Conservation (phyloP, 2,329 filamentous ascomycete species). For the Fusarium sterilihyphosum region DNA sequence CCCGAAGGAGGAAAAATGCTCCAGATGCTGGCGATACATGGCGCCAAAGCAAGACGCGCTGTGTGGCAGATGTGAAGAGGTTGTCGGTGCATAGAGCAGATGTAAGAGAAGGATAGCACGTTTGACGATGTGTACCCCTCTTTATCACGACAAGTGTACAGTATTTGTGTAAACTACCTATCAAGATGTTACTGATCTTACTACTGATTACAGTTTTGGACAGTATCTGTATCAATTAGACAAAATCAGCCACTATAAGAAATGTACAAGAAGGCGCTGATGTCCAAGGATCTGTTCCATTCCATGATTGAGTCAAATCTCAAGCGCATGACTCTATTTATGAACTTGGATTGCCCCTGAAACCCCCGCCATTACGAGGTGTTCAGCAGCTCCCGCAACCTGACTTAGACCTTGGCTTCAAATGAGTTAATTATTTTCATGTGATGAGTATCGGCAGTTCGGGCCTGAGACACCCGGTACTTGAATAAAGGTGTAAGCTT, state of each 20-base stretch:
- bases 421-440: constrained; percentile 29
- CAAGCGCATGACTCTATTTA: constrained; percentile 27
- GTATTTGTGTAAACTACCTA: constrained; percentile 34
- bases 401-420: constrained; percentile 11
- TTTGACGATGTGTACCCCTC: constrained; percentile 22
- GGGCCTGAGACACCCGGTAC: constrained; percentile 26
- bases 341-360: constrained; percentile 22
- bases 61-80: constrained; percentile 78
- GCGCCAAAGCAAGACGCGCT: constrained; percentile 72
- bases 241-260: constrained; percentile 2
- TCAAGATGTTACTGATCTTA: neutral
- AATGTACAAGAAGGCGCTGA: neutral
- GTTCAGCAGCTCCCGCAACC: constrained; percentile 17
- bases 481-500: constrained; percentile 6
- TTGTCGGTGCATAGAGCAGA: constrained; percentile 54
- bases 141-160: constrained; percentile 27
- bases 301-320: constrained; percentile 19
- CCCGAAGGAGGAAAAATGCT: constrained; percentile 74
- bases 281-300: neutral
- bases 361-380: constrained; percentile 21
- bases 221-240: constrained; percentile 17
- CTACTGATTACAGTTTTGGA: neutral
- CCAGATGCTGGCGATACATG: constrained; percentile 88
- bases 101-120: neutral
- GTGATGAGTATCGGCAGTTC: constrained; percentile 28